Percentiles rank a stretch among this genome's conserved stretches.
Evolutionary conservation across 148 eudicot species (phyloP).

Genomic region (Rhododendron vialii): DNA sequence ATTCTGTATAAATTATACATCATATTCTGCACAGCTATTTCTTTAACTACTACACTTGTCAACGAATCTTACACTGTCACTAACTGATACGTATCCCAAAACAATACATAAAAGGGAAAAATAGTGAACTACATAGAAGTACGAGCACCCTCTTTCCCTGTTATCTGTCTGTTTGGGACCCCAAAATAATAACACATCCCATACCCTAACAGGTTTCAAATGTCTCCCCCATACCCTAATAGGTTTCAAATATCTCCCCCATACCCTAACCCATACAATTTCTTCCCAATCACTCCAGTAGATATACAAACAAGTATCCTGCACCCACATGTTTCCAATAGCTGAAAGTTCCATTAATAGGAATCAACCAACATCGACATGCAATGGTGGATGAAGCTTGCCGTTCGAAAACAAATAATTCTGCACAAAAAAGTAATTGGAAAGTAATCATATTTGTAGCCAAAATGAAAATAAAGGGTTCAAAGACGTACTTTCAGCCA

Average conservation of each 20-base stretch:
- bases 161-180: too few species aligned
- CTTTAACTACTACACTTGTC: neutral
- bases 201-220: neutral
- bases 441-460: neutral
- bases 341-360: neutral
- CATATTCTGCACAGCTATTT: neutral
- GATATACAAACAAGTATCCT: neutral
- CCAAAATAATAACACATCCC: neutral
- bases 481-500: constrained; percentile 54
- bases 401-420: neutral
- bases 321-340: neutral
- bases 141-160: neutral
- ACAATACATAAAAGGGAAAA: neutral
- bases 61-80: neutral
- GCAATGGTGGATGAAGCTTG: neutral
- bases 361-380: neutral
- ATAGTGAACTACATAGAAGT: neutral
- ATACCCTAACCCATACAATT: neutral
- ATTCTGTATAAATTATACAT: neutral
- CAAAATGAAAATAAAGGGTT: neutral
- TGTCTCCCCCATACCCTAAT: neutral
- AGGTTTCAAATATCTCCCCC: neutral
- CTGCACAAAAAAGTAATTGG: neutral
- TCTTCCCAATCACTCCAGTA: neutral
- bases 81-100: neutral